Evolutionary conservation across 306 rosid species (phyloP), one percentile per base, ranked within the genome.

Genomic region (Albizia julibrissin): DNA sequence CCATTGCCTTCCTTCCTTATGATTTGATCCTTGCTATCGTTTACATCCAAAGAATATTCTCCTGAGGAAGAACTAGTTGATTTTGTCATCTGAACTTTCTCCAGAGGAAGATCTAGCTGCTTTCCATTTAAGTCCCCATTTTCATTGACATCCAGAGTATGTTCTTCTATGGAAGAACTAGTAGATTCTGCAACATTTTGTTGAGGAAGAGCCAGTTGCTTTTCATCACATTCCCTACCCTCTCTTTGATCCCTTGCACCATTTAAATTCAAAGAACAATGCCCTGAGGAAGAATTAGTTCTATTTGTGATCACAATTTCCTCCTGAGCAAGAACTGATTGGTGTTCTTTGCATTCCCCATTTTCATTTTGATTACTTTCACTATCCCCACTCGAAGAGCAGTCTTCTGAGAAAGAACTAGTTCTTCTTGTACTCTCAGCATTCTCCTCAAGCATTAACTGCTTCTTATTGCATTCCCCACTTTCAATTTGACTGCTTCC

Each of bases 401-500:
- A 74, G 64, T 79, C 77, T 84, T 84, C 72, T 3, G 68, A 14
- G 66, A 18, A 77, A 76, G 69, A 82, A 59, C 29, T 33, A 33
- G 71, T 66, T 16, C 69, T 62, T 27, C 15, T 27, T 27, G 69
- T 14, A 31, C 69, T 14, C 40, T 13, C 69, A 14, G 70, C 82
- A 80, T 69, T 82, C 87, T 9, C 81, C 85, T 1, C 70, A 67
- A 66, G 86, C 79, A 89, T 75, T 40, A 14, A 44, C 34, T 22
- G 34, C 19, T 24, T 43, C 27, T 69, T 14, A 61, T 61, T 27
- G 39, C 39, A 62, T 62, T 62, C 69, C 39, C 69, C 39, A 26
- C 14, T 62, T 29, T 62, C 39, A 27, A 13, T 62, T 27, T 62
- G 21, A 62, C 15, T 13, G 77, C 76, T 29, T 66, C 50, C 88